Evolutionary conservation across 805 yeast genomes (phyloP).

Genomic region (Lipomyces starkeyi): DNA sequence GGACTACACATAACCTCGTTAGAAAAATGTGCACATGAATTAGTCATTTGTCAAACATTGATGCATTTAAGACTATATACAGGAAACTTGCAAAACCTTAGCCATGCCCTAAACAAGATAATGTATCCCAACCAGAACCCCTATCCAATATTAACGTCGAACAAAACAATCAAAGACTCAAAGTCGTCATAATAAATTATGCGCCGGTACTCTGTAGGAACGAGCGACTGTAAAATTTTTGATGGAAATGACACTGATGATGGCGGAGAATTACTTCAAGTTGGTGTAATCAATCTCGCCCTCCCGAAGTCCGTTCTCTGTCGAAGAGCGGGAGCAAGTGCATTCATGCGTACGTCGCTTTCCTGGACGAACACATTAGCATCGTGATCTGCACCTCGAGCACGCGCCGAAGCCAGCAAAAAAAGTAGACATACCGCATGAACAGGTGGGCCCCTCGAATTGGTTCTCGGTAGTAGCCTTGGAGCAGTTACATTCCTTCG

Average conservation of each 20-base stretch:
- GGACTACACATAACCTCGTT: too few species aligned
- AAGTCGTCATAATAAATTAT: background rate
- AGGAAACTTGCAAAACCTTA: background rate
- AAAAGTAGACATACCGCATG: slow-evolving; percentile 54
- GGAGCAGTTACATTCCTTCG: slow-evolving; percentile 61
- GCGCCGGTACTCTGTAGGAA: background rate
- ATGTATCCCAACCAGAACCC: background rate
- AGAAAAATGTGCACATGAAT: too few species aligned
- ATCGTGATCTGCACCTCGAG: too few species aligned
- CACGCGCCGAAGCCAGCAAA: background rate
- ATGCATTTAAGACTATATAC: too few species aligned
- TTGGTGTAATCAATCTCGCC: slow-evolving; percentile 67
- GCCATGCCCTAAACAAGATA: background rate
- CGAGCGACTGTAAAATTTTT: background rate
- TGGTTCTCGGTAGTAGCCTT: slow-evolving; percentile 60
- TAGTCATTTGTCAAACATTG: too few species aligned
- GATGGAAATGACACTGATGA: background rate
- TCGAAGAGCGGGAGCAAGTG: slow-evolving; percentile 57
- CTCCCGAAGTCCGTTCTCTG: slow-evolving; percentile 52
- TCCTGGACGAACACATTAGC: slow-evolving; percentile 9
- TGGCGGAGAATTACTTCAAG: slow-evolving; percentile 39
- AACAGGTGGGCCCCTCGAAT: slow-evolving; percentile 53
- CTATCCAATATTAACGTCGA: background rate
- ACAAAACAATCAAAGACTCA: background rate
- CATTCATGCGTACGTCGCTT: slow-evolving; percentile 59